Conservation (phyloP, 2,329 filamentous ascomycete genomes). For the Penicillium sp. region DNA sequence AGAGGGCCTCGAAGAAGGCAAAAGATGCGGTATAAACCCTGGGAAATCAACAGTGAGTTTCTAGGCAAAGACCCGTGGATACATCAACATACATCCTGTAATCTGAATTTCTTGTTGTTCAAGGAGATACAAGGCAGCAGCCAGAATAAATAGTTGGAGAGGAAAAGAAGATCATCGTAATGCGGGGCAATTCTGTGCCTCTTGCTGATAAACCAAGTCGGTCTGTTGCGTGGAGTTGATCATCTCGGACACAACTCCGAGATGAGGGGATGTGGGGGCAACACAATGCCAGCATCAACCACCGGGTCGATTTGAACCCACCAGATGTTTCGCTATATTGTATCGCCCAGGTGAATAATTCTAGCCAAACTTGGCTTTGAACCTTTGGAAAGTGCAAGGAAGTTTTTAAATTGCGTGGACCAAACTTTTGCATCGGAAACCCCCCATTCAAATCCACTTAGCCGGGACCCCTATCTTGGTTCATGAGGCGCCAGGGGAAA, state of each 20-base stretch:
- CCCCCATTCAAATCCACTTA: too few species aligned
- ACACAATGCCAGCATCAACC: not conserved
- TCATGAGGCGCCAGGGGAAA: too few species aligned
- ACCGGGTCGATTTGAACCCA: not conserved
- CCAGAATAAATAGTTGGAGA: not conserved
- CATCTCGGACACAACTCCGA: not conserved
- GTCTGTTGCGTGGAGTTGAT: not conserved
- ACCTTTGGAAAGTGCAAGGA: too few species aligned
- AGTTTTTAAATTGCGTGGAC: too few species aligned
- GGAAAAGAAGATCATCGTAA: not conserved
- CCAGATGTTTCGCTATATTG: not conserved
- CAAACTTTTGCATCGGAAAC: too few species aligned
- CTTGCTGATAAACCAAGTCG: not conserved
- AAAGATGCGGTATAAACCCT: constrained; percentile 68
- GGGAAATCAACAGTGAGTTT: not conserved
- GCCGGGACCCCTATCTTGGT: too few species aligned
- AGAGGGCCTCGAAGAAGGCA: constrained; percentile 67
- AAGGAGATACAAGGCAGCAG: not conserved
- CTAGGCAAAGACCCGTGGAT: not conserved
- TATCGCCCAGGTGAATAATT: too few species aligned
- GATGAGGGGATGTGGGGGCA: not conserved
- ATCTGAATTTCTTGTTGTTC: not conserved
- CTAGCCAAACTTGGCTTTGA: too few species aligned
- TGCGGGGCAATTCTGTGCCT: not conserved
- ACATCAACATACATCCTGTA: not conserved